Conservation (phyloP, 352 stramenopile species). For the Phytopythium aichiense region DNA sequence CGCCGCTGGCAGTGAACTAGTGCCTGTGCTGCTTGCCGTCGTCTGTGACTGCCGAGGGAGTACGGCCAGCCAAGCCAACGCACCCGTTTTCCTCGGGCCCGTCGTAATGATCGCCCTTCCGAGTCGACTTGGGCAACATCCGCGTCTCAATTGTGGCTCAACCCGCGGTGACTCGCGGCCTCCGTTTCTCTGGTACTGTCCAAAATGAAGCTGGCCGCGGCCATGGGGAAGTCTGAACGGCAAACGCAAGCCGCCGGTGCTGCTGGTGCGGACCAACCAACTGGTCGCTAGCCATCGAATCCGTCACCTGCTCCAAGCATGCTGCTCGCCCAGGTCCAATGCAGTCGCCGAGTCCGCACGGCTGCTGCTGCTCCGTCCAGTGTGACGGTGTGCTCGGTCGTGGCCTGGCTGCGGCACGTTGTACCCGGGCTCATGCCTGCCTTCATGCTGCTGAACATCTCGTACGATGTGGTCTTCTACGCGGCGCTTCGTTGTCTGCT, state of each 20-base stretch:
- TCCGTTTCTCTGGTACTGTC: conserved; percentile 25
- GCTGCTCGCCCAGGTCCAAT: conserved; percentile 15
- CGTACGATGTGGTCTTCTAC: conserved; percentile 84
- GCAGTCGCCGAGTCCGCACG: background rate
- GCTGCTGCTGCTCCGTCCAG: background rate
- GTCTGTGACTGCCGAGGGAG: conserved; percentile 70
- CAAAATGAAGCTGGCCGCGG: conserved; percentile 36
- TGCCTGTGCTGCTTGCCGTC: conserved; percentile 49
- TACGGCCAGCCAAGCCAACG: conserved; percentile 55
- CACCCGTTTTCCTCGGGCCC: conserved; percentile 50
- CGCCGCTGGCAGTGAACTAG: conserved; percentile 16
- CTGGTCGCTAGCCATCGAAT: conserved; percentile 41
- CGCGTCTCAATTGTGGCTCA: background rate
- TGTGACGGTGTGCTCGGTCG: background rate
- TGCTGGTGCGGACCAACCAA: conserved; percentile 41
- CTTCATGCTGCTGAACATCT: conserved; percentile 75
- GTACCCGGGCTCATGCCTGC: conserved; percentile 52
- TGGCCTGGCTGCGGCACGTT: conserved; percentile 44
- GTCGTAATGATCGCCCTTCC: conserved; percentile 17
- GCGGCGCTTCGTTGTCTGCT: conserved; percentile 49
- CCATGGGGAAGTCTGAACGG: conserved; percentile 49
- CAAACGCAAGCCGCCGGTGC: conserved; percentile 45
- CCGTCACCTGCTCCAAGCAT: conserved; percentile 18
- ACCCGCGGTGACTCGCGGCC: background rate
- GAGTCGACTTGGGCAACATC: background rate